A percentile compares a stretch with the other conserved stretches of the same genome.
These are phyloP conservation scores for Graphiopsis chlorocephala DNA, from an alignment of 2,329 filamentous ascomycete species.

Conservation along the genomic window DNA sequence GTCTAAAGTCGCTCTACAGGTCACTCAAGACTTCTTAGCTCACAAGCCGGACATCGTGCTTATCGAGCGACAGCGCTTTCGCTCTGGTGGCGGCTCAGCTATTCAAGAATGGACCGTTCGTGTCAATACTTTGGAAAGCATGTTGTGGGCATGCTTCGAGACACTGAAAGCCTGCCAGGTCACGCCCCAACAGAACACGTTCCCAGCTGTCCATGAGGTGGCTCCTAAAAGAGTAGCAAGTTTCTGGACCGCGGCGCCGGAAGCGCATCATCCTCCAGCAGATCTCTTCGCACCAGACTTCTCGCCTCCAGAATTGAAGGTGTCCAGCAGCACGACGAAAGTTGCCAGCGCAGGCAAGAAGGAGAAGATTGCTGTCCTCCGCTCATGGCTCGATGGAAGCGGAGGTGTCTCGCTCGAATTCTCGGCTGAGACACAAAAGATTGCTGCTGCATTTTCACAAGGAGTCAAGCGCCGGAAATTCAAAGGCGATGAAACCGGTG, in stretches of 20 bases:
- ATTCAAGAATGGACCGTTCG: slow-evolving; percentile 80
- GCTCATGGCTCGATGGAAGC: slow-evolving; percentile 48
- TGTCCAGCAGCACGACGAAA: not conserved
- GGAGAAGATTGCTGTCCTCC: slow-evolving; percentile 63
- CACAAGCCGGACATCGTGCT: slow-evolving; percentile 66
- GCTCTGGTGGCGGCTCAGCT: slow-evolving; percentile 60
- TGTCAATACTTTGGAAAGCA: slow-evolving; percentile 78
- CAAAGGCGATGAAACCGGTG: slow-evolving; percentile 20
- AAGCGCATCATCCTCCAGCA: slow-evolving; percentile 9
- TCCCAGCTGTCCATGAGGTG: slow-evolving; percentile 47
- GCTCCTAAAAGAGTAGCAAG: slow-evolving; percentile 54
- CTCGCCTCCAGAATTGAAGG: not conserved
- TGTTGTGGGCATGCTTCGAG: slow-evolving; percentile 69
- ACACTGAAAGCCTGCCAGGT: slow-evolving; percentile 48
- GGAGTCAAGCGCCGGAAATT: slow-evolving; percentile 25
- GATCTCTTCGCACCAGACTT: slow-evolving; percentile 15
- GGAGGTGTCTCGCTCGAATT: slow-evolving; percentile 28
- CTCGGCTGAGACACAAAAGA: slow-evolving; percentile 36
- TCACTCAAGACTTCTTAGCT: slow-evolving; percentile 51
- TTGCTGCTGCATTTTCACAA: slow-evolving; percentile 37
- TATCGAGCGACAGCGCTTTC: slow-evolving; percentile 65
- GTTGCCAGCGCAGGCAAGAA: slow-evolving; percentile 43
- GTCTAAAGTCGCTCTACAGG: slow-evolving; percentile 54
- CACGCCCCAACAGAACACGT: not conserved
- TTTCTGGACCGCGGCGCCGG: slow-evolving; percentile 50